Evolutionary conservation across 2,329 filamentous ascomycete species (phyloP), one percentile per base, ranked within the genome.

Genomic region (Trichoderma simmonsii): DNA sequence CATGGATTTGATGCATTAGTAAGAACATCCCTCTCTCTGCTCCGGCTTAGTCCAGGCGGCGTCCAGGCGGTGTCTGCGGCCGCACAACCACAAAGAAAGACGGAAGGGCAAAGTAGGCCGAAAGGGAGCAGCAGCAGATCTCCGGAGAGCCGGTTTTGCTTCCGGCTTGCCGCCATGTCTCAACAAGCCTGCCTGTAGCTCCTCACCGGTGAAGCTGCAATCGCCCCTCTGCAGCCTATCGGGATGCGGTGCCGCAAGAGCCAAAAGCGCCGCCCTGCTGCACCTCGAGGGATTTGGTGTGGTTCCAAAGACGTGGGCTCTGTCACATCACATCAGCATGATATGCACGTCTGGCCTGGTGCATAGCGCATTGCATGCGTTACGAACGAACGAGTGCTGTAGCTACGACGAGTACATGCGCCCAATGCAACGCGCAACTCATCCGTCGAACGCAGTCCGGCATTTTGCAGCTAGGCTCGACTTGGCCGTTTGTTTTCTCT

Each of bases 151-250:
- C 65, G 65, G 65, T 68, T 54, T 60, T 28, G 56, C 54, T 60
- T 60, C 65, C 65, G 65, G 34, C n/a, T 32, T 59, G 65, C 65
- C 65, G 56, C 65, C 65, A 60, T 68, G 65, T 68, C 36, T 68
- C 65, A 68, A 32, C 54, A 60, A 30, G 28, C 54, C 7, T 43
- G 54, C 34, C 43, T 39, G n/a, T 34, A n/a, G 57, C 57, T 60
- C 32, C 28, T 30, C 56, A 68, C 65, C 65, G 65, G 65, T 60
- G 56, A 60, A 60, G 56, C 65, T 64, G 65, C 65, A 68, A 67
- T 67, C 56, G 56, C 65, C 56, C 65, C 65, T 51, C 34, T 26
- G 36, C 54, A 68, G 65, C 54, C 65, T 68, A 60, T 68, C 65
- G 65, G 65, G 65, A 60, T 39, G 39, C 18, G 54, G 54, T 24